Conservation (phyloP, 23 red algal genomes). For the Gracilaria gracilis region DNA sequence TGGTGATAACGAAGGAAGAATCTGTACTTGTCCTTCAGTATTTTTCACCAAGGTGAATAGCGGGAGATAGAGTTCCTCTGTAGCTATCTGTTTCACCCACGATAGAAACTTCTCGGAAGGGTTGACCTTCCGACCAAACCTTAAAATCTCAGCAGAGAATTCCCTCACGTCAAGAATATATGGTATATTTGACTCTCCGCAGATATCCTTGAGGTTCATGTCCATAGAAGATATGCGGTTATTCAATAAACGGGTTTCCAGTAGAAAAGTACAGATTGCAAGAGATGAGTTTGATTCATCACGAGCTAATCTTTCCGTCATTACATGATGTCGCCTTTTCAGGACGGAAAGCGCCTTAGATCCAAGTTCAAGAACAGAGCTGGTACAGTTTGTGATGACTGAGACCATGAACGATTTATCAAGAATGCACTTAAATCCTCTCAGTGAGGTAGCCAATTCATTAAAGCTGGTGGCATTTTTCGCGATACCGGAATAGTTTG, state of each 20-base stretch:
- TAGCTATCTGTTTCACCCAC: conserved; percentile 18
- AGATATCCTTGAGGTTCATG: conserved; percentile 4
- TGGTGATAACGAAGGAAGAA: conserved; percentile 3
- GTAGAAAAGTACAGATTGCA: conserved; percentile 16
- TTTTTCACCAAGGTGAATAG: background rate
- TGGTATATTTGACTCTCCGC: conserved; percentile 18
- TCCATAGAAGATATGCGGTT: conserved; percentile 1
- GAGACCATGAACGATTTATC: conserved; percentile 60
- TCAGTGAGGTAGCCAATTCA: conserved; percentile 10
- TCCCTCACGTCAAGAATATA: conserved; percentile 38
- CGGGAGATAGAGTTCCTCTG: background rate
- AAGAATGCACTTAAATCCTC: conserved; percentile 29
- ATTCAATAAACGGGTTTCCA: conserved; percentile 13
- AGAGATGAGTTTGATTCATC: conserved; percentile 23
- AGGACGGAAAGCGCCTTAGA: conserved; percentile 3
- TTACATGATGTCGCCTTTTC: conserved; percentile 27
- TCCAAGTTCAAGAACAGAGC: conserved; percentile 30
- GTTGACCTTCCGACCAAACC: conserved; percentile 18
- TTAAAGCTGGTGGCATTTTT: conserved; percentile 24
- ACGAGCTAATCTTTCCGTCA: conserved; percentile 32
- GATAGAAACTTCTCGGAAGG: conserved; percentile 30
- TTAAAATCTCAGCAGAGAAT: conserved; percentile 38
- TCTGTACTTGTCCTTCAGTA: background rate
- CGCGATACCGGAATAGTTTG: conserved; percentile 27
- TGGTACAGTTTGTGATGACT: conserved; percentile 7